Evolutionary conservation across 2,329 filamentous ascomycete species (phyloP), one percentile per base, ranked within the genome.

Genomic region (Pyrenophora seminiperda): DNA sequence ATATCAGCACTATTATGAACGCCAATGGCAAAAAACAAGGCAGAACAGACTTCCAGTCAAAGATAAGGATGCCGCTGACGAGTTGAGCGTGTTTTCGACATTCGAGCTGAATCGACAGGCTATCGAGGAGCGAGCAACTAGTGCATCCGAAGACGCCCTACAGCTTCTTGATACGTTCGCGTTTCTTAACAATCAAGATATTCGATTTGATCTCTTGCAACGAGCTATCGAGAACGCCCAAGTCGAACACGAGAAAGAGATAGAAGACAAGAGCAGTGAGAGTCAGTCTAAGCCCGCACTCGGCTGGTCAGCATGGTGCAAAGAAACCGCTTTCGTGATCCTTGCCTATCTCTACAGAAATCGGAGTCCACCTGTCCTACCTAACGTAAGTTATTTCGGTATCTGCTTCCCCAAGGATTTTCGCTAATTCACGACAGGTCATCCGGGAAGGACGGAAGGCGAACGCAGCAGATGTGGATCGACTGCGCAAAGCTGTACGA

Each of bases 401-500:
- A 7, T 31, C 20, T 7, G 24, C 11, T 30, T 31, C 24, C 14
- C 31, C n/a, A 13, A 18, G 31, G 5, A 19, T 27, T 31, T 18
- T 32, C 13, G 3, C 27, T 31, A 19, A 41, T 31, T 29, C 27
- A 18, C 31, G 18, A 29, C 17, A 41, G 39, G 6, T 41, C 27
- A 41, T 41, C 27, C 39, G 39, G 31, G 39, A 30, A 14, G 39
- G 39, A 9, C 39, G 39, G 6, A 17, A 30, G 3, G 14, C 31
- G 17, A 41, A 31, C 11, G 17, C 7, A 17, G 11, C 31, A 15
- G 27, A 41, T 20, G 24, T 20, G 15, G 32, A 47, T 46, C 46
- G 56, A 17, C 15, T 68, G 3, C 53, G 51, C 7, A 18, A 20
- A 27, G 66, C 66, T 13, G 47, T 71, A 14, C 50, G 40, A 4